Percentiles rank a stretch among this genome's conserved stretches.
These are phyloP conservation scores for Cicer chorassanicum DNA, from an alignment of 306 rosid species.

Conservation along the genomic window DNA sequence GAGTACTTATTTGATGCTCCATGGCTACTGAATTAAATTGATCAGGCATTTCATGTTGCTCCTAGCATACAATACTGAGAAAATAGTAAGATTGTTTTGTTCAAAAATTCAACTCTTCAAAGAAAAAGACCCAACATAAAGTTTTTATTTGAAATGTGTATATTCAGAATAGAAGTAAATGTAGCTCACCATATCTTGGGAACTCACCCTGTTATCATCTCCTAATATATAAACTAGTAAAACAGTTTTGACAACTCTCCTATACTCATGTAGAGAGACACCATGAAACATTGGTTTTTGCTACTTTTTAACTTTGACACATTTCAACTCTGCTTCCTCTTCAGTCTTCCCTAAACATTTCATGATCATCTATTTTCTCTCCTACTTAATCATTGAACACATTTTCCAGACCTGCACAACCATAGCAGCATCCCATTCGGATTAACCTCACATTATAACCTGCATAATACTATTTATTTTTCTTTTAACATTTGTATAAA, in stretches of 20 bases:
- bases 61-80: conserved; percentile 28
- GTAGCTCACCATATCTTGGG: conserved; percentile 14
- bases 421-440: too few species aligned
- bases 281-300: background rate
- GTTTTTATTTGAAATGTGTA: background rate
- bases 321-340: background rate
- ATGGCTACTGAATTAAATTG: conserved; percentile 19
- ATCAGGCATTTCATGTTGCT: conserved; percentile 31
- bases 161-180: conserved; percentile 6
- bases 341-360: too few species aligned
- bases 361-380: too few species aligned
- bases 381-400: too few species aligned
- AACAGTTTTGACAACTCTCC: conserved; percentile 6
- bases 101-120: background rate
- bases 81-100: background rate
- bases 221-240: conserved; percentile 18
- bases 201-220: conserved; percentile 3
- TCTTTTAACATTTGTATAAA: too few species aligned
- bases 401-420: too few species aligned
- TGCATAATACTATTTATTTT: too few species aligned
- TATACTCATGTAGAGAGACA: conserved; percentile 1
- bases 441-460: too few species aligned
- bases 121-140: background rate
- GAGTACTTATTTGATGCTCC: background rate
- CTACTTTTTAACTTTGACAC: background rate